Evolutionary conservation across 2,329 filamentous ascomycete species (phyloP), one percentile per base, ranked within the genome.

Genomic region (Erysiphe pulchra): DNA sequence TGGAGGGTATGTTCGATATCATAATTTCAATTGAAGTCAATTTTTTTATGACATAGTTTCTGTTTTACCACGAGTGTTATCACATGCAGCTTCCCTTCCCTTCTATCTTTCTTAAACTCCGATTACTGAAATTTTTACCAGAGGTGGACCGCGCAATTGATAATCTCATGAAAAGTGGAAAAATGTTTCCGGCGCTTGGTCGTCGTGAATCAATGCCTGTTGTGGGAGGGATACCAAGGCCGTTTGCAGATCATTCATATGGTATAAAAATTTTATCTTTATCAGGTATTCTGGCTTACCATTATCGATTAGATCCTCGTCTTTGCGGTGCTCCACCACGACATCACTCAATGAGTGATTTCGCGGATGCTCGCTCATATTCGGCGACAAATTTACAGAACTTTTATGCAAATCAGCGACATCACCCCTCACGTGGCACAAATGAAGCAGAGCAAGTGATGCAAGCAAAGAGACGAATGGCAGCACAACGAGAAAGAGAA

Each of bases 401-500:
- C 61, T 95, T 87, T 63, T 95, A 94, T 64, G 83, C 85, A 59
- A 77, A 76, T 56, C 90, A 95, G 67, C 81, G 87, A 60, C 90
- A 92, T 65, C 84, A 87, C 65, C 75, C 73, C 69, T 68, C 84
- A 69, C 66, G 84, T 71, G 65, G 86, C 72, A 74, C 73, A 59
- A 77, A 72, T 69, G 90, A 95, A 68, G 83, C 85, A 63, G 90
- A 95, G 68, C 86, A 94, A 68, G 84, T 94, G 76, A 83, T 93
- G 72, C 90, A 95, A 75, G 86, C 85, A 58, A 95, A 95, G 74
- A 84, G 90, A 69, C 81, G 87, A 70, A 92, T 95, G 83, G 90
- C 90, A 59, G 90, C 90, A 63, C 90, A 95, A 68, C 83, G 90
- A 65, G 90, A 98, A 71, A 82, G 87, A 65, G 90, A 98, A 70